Percentiles rank a stretch among this genome's conserved stretches.
phyloP scores from a whole-genome alignment of 139 green algal genomes.

The Zygnema cylindricum region DNA sequence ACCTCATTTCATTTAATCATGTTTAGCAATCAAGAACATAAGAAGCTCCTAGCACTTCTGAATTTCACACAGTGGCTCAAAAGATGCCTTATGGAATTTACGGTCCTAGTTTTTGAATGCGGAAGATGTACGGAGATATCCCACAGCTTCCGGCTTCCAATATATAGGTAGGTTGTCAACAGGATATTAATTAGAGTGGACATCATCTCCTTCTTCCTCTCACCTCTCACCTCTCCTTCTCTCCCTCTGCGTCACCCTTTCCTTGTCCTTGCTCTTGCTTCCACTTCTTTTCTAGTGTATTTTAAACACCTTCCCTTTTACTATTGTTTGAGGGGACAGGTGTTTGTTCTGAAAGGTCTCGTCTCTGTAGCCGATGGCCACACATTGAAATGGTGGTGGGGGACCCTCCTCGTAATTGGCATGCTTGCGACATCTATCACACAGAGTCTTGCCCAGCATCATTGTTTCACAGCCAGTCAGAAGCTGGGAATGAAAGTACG shows the following conservation, averaged over 20 bases:
- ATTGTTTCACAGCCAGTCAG: conserved; percentile 46
- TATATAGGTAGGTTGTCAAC: too few species aligned
- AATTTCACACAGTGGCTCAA: too few species aligned
- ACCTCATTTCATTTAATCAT: too few species aligned
- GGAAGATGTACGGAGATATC: too few species aligned
- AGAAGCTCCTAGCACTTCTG: too few species aligned
- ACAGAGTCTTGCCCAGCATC: conserved; percentile 45
- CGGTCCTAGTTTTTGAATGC: too few species aligned
- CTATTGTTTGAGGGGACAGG: neutral
- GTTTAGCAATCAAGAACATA: too few species aligned
- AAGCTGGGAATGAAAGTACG: conserved; percentile 40
- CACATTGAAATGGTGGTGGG: conserved; percentile 28
- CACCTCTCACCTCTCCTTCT: neutral
- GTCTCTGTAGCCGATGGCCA: neutral
- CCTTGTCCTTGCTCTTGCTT: neutral
- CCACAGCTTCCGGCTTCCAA: too few species aligned
- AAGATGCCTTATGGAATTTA: too few species aligned
- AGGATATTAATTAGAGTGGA: too few species aligned
- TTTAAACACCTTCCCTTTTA: neutral
- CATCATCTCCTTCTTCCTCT: neutral
- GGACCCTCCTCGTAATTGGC: conserved; percentile 28
- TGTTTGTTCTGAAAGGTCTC: conserved; percentile 48
- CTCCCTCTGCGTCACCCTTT: neutral
- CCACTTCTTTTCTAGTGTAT: neutral
- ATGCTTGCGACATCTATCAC: conserved; percentile 19